Percentiles rank a stretch among this genome's conserved stretches.
Conservation (phyloP, 106 monocot genomes). For the Cymbidium sinense region DNA sequence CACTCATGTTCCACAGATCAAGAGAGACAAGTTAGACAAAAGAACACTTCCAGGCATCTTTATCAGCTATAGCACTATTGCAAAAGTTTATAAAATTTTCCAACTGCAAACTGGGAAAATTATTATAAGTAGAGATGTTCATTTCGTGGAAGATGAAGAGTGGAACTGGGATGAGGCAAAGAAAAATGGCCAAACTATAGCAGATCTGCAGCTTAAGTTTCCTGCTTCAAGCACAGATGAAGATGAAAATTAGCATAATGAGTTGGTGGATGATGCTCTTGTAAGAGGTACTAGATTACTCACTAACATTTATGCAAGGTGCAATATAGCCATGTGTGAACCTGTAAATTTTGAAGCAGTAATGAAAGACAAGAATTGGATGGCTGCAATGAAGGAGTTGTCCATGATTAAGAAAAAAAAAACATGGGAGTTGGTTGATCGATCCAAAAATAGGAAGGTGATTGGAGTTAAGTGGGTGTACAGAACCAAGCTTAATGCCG, state of each 20-base stretch:
- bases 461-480: background rate
- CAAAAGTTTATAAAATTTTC: slow-evolving; percentile 8
- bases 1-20: slow-evolving; percentile 3
- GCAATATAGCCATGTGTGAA: slow-evolving; percentile 6
- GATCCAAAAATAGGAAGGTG: background rate
- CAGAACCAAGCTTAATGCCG: background rate
- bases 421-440: background rate
- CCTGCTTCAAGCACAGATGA: background rate
- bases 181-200: too few relatives aligned
- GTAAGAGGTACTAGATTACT: background rate
- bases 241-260: background rate
- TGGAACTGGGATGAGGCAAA: background rate
- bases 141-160: slow-evolving; percentile 10
- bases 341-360: slow-evolving; percentile 2
- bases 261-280: background rate
- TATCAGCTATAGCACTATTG: background rate
- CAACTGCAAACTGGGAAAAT: background rate
- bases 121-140: slow-evolving; percentile 9
- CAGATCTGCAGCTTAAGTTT: background rate
- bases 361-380: background rate
- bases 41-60: background rate
- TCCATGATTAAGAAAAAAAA: background rate
- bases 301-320: background rate
- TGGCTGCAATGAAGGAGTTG: background rate
- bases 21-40: slow-evolving; percentile 1